These are phyloP conservation scores for Dianthus caryophyllus DNA, from an alignment of 148 eudicot genomes.

Conservation along the genomic window DNA sequence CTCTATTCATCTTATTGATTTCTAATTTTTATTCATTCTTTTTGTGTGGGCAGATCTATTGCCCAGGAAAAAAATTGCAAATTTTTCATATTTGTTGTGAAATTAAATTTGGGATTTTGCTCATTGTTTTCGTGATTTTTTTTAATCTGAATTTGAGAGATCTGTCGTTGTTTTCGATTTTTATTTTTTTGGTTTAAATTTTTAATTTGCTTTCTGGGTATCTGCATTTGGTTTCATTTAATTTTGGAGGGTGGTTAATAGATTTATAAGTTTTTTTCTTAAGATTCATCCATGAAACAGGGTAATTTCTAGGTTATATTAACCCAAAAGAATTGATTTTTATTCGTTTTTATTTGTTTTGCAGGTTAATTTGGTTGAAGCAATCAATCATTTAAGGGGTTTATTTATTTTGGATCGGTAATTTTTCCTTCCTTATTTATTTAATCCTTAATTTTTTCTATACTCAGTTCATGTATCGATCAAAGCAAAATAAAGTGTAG, in stretches of 20 bases:
- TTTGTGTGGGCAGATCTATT: conserved; percentile 29
- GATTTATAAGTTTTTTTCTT: conserved; percentile 20
- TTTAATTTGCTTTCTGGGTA: background rate
- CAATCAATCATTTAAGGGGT: conserved; percentile 2
- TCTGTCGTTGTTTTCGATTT: conserved; percentile 27
- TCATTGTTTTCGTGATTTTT: background rate
- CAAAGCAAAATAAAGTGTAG: background rate
- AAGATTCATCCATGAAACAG: background rate
- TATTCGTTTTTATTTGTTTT: conserved; percentile 3
- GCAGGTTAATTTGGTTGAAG: conserved; percentile 14
- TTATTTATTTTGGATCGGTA: conserved; percentile 30
- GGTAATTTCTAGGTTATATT: background rate
- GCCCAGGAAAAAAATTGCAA: background rate
- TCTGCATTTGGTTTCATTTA: conserved; percentile 18
- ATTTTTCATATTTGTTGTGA: background rate
- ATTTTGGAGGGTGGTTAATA: conserved; percentile 12
- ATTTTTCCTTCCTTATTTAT: conserved; percentile 1
- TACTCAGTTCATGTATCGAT: background rate
- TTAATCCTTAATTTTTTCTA: conserved; percentile 3
- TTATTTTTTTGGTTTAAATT: too few species aligned
- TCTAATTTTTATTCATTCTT: background rate
- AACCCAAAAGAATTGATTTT: conserved; percentile 11
- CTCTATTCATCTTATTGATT: too few species aligned
- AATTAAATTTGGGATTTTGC: background rate
- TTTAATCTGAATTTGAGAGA: conserved; percentile 36